These are phyloP conservation scores for Euphrasia confusa DNA, from an alignment of 257 asterid genomes.

Conservation along the genomic window DNA sequence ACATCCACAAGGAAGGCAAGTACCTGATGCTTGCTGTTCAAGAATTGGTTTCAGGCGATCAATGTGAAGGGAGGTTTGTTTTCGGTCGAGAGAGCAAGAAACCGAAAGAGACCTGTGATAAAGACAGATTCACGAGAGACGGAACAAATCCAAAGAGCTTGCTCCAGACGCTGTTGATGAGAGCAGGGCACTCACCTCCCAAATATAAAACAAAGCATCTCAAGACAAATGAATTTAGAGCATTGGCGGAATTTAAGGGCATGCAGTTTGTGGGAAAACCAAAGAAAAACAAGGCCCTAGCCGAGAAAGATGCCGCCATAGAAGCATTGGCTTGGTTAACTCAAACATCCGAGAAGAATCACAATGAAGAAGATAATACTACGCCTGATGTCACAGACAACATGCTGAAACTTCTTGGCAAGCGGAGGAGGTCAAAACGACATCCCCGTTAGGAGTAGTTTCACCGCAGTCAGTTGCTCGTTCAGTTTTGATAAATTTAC, in stretches of 20 bases:
- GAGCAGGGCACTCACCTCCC: constrained; percentile 99
- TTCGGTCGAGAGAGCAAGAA: constrained; percentile 88
- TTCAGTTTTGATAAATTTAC: constrained; percentile 3
- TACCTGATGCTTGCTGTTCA: constrained; percentile 90
- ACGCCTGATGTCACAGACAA: constrained; percentile 79
- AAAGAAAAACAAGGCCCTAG: constrained; percentile 69
- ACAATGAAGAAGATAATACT: constrained; percentile 48
- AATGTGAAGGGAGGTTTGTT: constrained; percentile 87
- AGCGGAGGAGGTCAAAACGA: constrained; percentile 62
- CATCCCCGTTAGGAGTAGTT: constrained; percentile 27
- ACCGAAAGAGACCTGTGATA: constrained; percentile 41
- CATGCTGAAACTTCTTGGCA: constrained; percentile 86
- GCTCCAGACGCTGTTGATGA: constrained; percentile 87
- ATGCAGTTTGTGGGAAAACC: constrained; percentile 99
- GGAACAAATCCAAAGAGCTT: constrained; percentile 93
- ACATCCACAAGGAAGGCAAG: constrained; percentile 91
- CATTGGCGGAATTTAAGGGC: constrained; percentile 86
- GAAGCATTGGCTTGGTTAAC: constrained; percentile 97
- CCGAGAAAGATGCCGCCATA: constrained; percentile 93
- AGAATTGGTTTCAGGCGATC: constrained; percentile 86
- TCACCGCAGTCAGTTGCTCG: background rate
- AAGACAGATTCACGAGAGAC: constrained; percentile 70
- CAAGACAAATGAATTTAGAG: constrained; percentile 90
- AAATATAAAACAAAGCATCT: constrained; percentile 94
- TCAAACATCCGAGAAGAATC: constrained; percentile 59